Conservation (phyloP, 129 eudicot species). For the Artemisia tridentata region DNA sequence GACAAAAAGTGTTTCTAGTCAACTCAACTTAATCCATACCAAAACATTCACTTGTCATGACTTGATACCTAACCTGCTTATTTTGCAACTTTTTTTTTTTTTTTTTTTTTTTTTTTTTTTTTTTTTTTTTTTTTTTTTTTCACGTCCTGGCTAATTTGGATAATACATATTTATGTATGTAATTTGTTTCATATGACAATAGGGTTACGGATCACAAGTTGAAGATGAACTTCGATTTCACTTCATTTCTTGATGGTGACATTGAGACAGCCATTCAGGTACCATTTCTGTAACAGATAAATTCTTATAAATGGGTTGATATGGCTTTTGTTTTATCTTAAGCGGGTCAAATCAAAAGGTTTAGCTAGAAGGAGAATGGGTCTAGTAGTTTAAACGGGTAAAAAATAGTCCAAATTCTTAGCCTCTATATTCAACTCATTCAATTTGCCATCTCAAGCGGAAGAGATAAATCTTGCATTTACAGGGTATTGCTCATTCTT, state of each 20-base stretch:
- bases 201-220: constrained; percentile 95
- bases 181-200: constrained; percentile 5
- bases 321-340: neutral
- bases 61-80: neutral
- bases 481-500: too few species aligned
- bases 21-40: neutral
- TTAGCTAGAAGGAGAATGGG: neutral
- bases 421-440: neutral
- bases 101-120: too few species aligned
- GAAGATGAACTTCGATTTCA: constrained; percentile 93
- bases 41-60: neutral
- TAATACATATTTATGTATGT: too few species aligned
- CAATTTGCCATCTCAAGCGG: too few species aligned
- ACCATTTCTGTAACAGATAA: neutral
- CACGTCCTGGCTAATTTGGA: too few species aligned
- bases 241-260: constrained; percentile 85
- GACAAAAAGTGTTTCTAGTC: neutral
- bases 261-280: constrained; percentile 97
- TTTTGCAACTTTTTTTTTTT: too few species aligned
- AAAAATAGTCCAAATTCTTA: neutral
- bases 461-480: too few species aligned
- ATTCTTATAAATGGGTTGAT: neutral
- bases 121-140: too few species aligned
- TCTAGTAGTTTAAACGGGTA: neutral
- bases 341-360: neutral